Conservation (phyloP, 2,329 filamentous ascomycete genomes). For the Phaeomoniella chlamydospora region DNA sequence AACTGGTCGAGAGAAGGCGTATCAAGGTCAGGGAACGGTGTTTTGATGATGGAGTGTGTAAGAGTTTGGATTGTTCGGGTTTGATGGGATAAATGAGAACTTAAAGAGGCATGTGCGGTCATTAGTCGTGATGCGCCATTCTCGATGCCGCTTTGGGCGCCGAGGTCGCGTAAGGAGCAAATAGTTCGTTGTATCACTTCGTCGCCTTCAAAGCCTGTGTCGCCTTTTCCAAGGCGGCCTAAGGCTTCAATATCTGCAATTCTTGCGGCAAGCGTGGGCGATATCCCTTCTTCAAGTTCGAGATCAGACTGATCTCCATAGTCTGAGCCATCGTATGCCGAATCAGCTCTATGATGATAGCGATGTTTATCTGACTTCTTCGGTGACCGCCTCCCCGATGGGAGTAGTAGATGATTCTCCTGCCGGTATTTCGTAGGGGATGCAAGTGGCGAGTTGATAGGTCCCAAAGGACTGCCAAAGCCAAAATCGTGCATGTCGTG, state of each 20-base stretch:
- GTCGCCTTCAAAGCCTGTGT: constrained; percentile 35
- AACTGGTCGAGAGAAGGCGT: constrained; percentile 41
- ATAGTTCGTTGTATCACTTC: constrained; percentile 37
- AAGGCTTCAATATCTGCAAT: constrained; percentile 42
- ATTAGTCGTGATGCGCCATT: constrained; percentile 41
- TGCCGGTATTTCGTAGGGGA: constrained; percentile 4
- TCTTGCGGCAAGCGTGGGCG: constrained; percentile 37
- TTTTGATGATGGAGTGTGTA: constrained; percentile 43
- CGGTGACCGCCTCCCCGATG: constrained; percentile 22
- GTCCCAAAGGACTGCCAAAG: constrained; percentile 6
- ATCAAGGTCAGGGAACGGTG: constrained; percentile 37
- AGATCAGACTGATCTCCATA: constrained; percentile 42
- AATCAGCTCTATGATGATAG: constrained; percentile 23
- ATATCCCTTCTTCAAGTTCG: constrained; percentile 34
- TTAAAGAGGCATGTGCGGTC: constrained; percentile 42
- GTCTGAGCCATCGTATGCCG: constrained; percentile 42
- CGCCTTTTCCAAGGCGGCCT: constrained; percentile 34
- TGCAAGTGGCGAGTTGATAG: constrained; percentile 11
- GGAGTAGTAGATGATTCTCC: constrained; percentile 13
- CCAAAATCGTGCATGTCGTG: constrained; percentile 10
- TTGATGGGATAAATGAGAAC: constrained; percentile 46
- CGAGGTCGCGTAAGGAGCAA: constrained; percentile 36
- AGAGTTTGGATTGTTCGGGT: constrained; percentile 44
- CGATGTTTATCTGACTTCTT: constrained; percentile 19
- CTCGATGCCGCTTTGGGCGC: constrained; percentile 40